Conservation (phyloP, 2,329 filamentous ascomycete genomes). For the Clonostachys byssicola region DNA sequence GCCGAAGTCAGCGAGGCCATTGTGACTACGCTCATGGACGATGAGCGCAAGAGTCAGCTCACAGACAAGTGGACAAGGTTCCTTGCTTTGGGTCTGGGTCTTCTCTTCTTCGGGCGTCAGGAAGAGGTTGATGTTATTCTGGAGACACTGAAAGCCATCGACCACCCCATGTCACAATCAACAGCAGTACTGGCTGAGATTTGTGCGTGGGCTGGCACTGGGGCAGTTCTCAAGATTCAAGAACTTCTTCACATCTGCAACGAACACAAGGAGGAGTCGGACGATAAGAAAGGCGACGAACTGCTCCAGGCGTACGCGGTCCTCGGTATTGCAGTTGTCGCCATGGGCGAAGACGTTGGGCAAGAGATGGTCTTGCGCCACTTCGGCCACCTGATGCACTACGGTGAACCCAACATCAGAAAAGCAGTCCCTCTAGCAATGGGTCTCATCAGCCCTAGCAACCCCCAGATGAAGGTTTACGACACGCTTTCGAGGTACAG, state of each 20-base stretch:
- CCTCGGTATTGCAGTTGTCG: slow-evolving; percentile 86
- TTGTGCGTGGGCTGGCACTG: slow-evolving; percentile 96
- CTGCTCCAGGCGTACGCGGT: slow-evolving; percentile 95
- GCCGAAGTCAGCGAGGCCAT: slow-evolving; percentile 89
- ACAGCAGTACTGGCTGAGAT: slow-evolving; percentile 92
- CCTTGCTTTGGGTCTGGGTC: slow-evolving; percentile 86
- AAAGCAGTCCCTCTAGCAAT: slow-evolving; percentile 94
- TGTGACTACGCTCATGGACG: slow-evolving; percentile 87
- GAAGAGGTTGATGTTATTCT: slow-evolving; percentile 98
- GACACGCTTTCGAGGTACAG: slow-evolving; percentile 96
- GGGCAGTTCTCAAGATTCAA: slow-evolving; percentile 94
- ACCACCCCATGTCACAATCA: slow-evolving; percentile 96
- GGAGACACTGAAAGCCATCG: slow-evolving; percentile 93
- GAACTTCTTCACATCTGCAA: slow-evolving; percentile 97
- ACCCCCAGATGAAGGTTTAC: slow-evolving; percentile 99
- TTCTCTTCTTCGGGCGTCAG: slow-evolving; percentile 94
- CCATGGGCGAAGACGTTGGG: slow-evolving; percentile 97
- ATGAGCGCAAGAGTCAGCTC: slow-evolving; percentile 83
- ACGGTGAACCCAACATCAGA: slow-evolving; percentile 94
- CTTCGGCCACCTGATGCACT: slow-evolving; percentile 98
- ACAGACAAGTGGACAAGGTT: slow-evolving; percentile 99
- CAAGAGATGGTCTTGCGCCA: slow-evolving; percentile 98
- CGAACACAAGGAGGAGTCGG: slow-evolving; percentile 90
- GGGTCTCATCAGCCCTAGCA: slow-evolving; percentile 94
- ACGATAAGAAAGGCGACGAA: slow-evolving; percentile 94